Conservation (phyloP, 208 protist genomes). For the Trypanosoma melophagium region DNA sequence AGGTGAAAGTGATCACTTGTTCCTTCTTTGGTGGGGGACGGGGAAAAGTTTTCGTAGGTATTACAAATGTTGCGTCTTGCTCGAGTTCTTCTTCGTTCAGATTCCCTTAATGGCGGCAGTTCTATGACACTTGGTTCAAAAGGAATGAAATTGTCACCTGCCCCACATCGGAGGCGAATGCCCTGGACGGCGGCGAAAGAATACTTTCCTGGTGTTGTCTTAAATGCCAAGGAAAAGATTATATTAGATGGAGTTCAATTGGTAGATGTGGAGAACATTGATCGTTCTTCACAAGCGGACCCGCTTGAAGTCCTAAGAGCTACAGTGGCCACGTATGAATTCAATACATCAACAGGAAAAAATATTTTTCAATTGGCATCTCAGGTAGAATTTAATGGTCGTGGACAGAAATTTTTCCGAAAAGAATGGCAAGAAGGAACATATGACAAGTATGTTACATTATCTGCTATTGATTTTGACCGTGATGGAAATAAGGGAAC, state of each 20-base stretch:
- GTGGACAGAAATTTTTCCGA: conserved; percentile 80
- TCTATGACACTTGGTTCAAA: conserved; percentile 88
- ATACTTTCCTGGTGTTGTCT: conserved; percentile 77
- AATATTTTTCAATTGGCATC: conserved; percentile 88
- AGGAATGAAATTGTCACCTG: conserved; percentile 53
- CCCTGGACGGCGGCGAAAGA: conserved; percentile 87
- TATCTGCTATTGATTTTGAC: conserved; percentile 78
- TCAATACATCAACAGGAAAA: conserved; percentile 79
- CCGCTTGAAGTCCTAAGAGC: conserved; percentile 82
- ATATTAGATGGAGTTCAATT: conserved; percentile 80
- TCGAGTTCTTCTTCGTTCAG: conserved; percentile 33
- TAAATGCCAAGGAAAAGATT: conserved; percentile 79
- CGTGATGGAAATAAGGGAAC: conserved; percentile 74
- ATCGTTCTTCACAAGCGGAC: conserved; percentile 75
- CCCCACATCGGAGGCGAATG: conserved; percentile 81
- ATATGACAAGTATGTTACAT: conserved; percentile 87
- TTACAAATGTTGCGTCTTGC: conserved; percentile 37
- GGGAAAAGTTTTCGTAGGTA: too few species aligned
- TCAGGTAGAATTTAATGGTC: conserved; percentile 61
- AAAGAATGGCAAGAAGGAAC: conserved; percentile 88
- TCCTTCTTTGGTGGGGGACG: too few species aligned
- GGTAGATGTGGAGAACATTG: conserved; percentile 77
- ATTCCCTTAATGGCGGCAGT: conserved; percentile 80
- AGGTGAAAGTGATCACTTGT: too few species aligned
- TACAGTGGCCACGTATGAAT: conserved; percentile 73